Evolutionary conservation across 768 basidiomycete species (phyloP), one percentile per base, ranked within the genome.

Genomic region (Suillus variegatus): DNA sequence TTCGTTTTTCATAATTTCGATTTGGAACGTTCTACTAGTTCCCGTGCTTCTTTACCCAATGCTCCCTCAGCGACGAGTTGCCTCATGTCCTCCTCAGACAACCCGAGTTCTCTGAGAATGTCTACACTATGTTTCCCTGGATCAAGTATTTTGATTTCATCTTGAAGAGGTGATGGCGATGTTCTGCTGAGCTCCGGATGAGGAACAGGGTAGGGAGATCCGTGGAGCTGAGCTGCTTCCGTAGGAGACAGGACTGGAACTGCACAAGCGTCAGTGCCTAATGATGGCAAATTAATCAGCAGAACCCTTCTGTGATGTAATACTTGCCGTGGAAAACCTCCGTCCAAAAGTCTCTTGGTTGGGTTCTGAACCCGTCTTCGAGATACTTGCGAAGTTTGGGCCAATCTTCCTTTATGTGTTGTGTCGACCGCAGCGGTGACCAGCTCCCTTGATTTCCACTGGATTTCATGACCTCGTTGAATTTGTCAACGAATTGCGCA

Each of bases 251-350:
- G 80, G 38, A 93, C 88, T 0, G 92, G 91, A 16, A 90, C 76
- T 12, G 83, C 83, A 71, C 92, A 93, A 9, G 90, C 88, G 65
- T 93, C 92, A 14, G 84, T 88, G 36, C 82, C 91, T 93, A 70
- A 47, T 38, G 64, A 56, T 55, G 25, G 3, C 4, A 22, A 7
- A 63, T 43, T 52, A 25, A 36, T 63, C 55, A 64, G 62, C 25
- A 40, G 16, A 18, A 43, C 57, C 5, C 47, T 43, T 63, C 25
- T 36, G 44, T 10, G 9, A 61, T 36, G 43, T 4, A 12, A 54
- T 10, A 74, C 81, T 40, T 69, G 88, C 92, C 87, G 62, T 89
- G 83, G 73, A 92, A 94, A 2, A 88, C 74, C 8, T 78, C 68
- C 0, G 86, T 81, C 93, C 93, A 95, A 47, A 88, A 86, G 66